These are phyloP conservation scores for Suillus weaverae DNA, from an alignment of 768 basidiomycete species.

Conservation along the genomic window DNA sequence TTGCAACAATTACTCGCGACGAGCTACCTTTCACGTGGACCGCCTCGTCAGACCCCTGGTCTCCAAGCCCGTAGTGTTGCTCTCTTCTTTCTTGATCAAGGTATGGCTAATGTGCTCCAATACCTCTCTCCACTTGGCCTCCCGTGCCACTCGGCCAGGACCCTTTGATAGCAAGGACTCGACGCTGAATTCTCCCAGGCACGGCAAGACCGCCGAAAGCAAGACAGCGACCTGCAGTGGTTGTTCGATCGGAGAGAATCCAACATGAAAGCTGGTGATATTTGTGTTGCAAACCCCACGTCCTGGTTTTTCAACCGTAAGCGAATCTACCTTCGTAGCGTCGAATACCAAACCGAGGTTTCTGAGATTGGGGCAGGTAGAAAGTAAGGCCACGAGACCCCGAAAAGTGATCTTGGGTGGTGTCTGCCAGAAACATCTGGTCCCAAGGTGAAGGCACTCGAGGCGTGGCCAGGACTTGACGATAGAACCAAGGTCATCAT, in stretches of 20 bases:
- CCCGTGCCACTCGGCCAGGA: not conserved
- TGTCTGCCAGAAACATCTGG: not conserved
- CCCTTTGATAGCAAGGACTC: not conserved
- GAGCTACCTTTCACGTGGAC: not conserved
- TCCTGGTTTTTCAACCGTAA: not conserved
- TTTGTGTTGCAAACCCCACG: not conserved
- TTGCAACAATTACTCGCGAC: not conserved
- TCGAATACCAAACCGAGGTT: slow-evolving; percentile 2
- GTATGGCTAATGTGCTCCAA: not conserved
- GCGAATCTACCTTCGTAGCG: not conserved
- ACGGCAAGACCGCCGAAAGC: not conserved
- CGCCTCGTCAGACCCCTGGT: not conserved
- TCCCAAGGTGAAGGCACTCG: not conserved
- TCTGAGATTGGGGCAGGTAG: not conserved
- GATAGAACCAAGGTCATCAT: not conserved
- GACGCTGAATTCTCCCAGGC: not conserved
- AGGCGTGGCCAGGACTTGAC: not conserved
- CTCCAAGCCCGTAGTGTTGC: not conserved
- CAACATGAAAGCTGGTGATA: not conserved
- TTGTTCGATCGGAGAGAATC: not conserved
- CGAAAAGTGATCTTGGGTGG: not conserved
- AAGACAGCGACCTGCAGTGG: not conserved
- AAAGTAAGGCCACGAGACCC: not conserved
- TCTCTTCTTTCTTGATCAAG: not conserved
- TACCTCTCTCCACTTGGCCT: not conserved